Conservation (phyloP, 108 stramenopile genomes). For the Pseudonitzschia pungens region DNA sequence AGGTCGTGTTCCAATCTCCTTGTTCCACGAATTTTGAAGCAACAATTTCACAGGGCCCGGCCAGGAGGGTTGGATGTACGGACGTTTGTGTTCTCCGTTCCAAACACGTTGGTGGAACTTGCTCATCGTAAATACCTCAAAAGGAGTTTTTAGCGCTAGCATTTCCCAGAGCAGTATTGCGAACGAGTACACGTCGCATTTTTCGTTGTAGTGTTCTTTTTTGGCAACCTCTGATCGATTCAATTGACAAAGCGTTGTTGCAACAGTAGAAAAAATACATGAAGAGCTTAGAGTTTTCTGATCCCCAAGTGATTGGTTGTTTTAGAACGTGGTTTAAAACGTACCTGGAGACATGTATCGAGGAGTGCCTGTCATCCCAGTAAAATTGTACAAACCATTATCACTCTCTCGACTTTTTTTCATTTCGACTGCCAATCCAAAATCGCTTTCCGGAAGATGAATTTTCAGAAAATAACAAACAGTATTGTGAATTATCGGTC, state of each 20-base stretch:
- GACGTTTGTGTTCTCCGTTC: conserved; percentile 35
- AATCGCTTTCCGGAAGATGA: neutral
- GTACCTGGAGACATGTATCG: conserved; percentile 55
- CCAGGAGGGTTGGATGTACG: conserved; percentile 25
- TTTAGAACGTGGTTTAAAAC: neutral
- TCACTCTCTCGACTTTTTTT: neutral
- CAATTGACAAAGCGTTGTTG: neutral
- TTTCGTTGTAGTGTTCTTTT: conserved; percentile 59
- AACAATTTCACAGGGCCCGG: conserved; percentile 10
- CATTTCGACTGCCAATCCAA: conserved; percentile 31
- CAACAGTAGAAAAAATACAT: neutral
- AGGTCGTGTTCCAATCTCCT: conserved; percentile 13
- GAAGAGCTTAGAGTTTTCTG: neutral
- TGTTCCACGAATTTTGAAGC: conserved; percentile 29
- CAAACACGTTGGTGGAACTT: conserved; percentile 27
- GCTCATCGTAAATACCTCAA: conserved; percentile 30
- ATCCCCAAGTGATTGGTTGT: neutral
- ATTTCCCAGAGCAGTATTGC: conserved; percentile 74
- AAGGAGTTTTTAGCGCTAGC: conserved; percentile 49
- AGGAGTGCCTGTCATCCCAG: conserved; percentile 41
- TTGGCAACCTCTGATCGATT: conserved; percentile 54
- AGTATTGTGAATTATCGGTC: no score
- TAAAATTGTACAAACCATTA: conserved; percentile 32
- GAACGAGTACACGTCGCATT: conserved; percentile 77
- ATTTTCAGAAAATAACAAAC: neutral